A percentile compares a stretch with the other conserved stretches of the same genome.
Conservation (phyloP, 805 yeast species). For the Pichia gijzeniarum region DNA sequence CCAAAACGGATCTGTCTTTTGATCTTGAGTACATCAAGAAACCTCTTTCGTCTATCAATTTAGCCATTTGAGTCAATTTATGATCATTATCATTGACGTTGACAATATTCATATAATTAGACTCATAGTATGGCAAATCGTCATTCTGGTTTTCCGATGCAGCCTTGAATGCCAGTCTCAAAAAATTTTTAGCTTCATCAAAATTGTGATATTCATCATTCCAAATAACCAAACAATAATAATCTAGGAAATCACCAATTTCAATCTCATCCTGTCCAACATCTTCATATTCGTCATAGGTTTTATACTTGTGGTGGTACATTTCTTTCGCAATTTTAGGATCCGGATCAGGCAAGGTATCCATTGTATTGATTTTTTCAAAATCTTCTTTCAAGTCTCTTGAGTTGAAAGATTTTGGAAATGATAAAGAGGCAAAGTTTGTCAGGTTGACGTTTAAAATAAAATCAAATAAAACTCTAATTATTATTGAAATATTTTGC, state of each 20-base stretch:
- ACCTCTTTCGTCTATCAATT: conserved; percentile 45
- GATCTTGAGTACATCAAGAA: conserved; percentile 38
- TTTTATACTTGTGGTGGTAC: neutral
- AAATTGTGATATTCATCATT: conserved; percentile 71
- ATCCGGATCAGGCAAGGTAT: neutral
- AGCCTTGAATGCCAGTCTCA: conserved; percentile 11
- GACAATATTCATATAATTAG: conserved; percentile 2
- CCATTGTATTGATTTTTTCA: neutral
- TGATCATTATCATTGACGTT: conserved; percentile 2
- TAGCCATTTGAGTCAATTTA: conserved; percentile 28
- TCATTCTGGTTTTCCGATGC: conserved; percentile 1
- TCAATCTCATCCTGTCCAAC: neutral
- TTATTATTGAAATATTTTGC: conserved; percentile 22
- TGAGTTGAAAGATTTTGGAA: neutral
- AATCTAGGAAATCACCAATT: conserved; percentile 7
- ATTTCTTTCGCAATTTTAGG: neutral
- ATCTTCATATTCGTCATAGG: neutral
- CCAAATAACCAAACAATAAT: conserved; percentile 57
- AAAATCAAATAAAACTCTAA: conserved; percentile 33
- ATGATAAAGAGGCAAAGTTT: conserved; percentile 27
- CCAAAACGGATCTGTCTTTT: conserved; percentile 14
- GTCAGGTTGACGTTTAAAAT: conserved; percentile 35
- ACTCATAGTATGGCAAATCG: conserved; percentile 8
- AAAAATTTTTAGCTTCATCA: conserved; percentile 23
- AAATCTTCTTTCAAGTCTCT: neutral